Conservation (phyloP, 176 grass and related monocot species). For the sorghum (Sorghum bicolor) region Sorghum_bicolor_NCBIv3 NC_012873.2:64059501-64060000, state of each 20-base stretch:
- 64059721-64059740: not conserved
- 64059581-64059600: not conserved
- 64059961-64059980: not conserved
- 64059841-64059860: not conserved
- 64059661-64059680: not conserved
- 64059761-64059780: not conserved
- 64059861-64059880: not conserved
- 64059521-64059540: not conserved
- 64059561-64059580: not conserved
- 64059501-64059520: not conserved
- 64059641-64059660: not conserved
- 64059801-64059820: not conserved
- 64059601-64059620: not conserved
- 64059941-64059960: not conserved
- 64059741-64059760: not conserved
- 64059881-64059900: not conserved
- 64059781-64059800: not conserved
- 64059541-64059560: not conserved
- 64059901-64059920: constrained; percentile 17
- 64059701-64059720: not conserved
- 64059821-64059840: not conserved
- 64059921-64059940: not conserved
- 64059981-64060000: constrained; percentile 11
- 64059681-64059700: not conserved
- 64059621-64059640: not conserved